Percentiles rank a stretch among this genome's conserved stretches.
phyloP scores from a whole-genome alignment of 441 rosid species.

The Lepidium campestre region DNA sequence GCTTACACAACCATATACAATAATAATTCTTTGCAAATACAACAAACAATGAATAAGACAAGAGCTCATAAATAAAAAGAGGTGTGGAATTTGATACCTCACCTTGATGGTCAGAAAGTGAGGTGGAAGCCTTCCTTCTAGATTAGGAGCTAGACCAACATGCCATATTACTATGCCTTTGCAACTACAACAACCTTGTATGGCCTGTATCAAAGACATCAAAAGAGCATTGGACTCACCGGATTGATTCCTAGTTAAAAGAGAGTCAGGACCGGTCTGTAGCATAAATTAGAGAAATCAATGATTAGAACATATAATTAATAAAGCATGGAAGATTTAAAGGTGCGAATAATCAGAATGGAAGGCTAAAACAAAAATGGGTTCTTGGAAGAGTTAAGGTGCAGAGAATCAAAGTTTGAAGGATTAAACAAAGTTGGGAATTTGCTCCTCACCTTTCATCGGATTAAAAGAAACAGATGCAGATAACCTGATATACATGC shows the following conservation, averaged over 20 bases:
- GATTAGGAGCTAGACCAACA: conserved; percentile 61
- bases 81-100: conserved; percentile 45
- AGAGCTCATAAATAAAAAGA: neutral
- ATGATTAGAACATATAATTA: too few relatives aligned
- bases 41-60: neutral
- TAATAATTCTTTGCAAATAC: neutral
- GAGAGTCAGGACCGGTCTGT: too few relatives aligned
- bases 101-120: conserved; percentile 64
- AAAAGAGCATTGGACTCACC: neutral
- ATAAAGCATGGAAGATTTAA: conserved; percentile 77
- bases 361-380: conserved; percentile 76
- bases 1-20: neutral
- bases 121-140: conserved; percentile 67
- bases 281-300: too few relatives aligned
- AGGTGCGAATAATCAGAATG: conserved; percentile 63
- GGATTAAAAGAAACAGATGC: conserved; percentile 92
- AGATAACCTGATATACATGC: too few relatives aligned
- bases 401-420: too few relatives aligned
- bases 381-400: too few relatives aligned
- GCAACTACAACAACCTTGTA: conserved; percentile 78
- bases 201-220: conserved; percentile 40
- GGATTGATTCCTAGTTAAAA: neutral
- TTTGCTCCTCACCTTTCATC: conserved; percentile 52
- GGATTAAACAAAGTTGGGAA: too few relatives aligned
- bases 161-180: conserved; percentile 80